Conservation (phyloP, 2,329 filamentous ascomycete species). For the Pestalotiopsis sp. region DNA sequence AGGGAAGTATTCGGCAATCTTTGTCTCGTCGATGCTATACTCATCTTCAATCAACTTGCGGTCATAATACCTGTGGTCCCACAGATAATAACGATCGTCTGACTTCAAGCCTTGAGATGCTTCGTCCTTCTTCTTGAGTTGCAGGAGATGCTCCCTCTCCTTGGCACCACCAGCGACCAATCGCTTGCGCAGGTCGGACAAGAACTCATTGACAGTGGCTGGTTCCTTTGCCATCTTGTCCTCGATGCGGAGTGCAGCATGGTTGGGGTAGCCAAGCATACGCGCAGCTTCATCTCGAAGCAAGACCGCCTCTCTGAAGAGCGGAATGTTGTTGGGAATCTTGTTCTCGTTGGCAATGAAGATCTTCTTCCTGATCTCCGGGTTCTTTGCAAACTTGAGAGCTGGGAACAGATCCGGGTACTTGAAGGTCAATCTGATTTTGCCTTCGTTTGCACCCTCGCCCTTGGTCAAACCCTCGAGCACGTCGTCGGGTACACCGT, state of each 20-base stretch:
- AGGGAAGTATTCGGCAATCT: slow-evolving; percentile 84
- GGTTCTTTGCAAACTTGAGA: slow-evolving; percentile 74
- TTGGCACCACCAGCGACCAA: slow-evolving; percentile 69
- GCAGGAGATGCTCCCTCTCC: slow-evolving; percentile 70
- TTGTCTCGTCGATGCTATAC: slow-evolving; percentile 76
- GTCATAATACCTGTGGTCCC: slow-evolving; percentile 82
- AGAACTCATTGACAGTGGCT: slow-evolving; percentile 71
- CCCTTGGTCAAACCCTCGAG: slow-evolving; percentile 70
- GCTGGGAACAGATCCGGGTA: slow-evolving; percentile 80
- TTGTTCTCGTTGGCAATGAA: slow-evolving; percentile 82
- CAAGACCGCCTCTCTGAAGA: slow-evolving; percentile 75
- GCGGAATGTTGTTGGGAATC: slow-evolving; percentile 68
- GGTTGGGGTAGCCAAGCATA: slow-evolving; percentile 74
- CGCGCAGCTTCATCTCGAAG: slow-evolving; percentile 79
- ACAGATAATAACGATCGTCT: slow-evolving; percentile 76
- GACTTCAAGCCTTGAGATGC: slow-evolving; percentile 58
- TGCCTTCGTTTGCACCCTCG: slow-evolving; percentile 70
- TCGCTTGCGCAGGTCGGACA: slow-evolving; percentile 68
- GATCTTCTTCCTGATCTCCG: slow-evolving; percentile 68
- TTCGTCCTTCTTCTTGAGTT: slow-evolving; percentile 72
- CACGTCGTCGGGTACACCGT: slow-evolving; percentile 74
- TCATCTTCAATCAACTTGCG: slow-evolving; percentile 80
- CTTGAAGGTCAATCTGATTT: slow-evolving; percentile 78
- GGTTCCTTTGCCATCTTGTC: slow-evolving; percentile 85
- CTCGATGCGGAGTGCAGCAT: slow-evolving; percentile 75